Base-by-base conservation (phyloP, 2,329 filamentous ascomycete species). In the Exophiala calicioides region DNA sequence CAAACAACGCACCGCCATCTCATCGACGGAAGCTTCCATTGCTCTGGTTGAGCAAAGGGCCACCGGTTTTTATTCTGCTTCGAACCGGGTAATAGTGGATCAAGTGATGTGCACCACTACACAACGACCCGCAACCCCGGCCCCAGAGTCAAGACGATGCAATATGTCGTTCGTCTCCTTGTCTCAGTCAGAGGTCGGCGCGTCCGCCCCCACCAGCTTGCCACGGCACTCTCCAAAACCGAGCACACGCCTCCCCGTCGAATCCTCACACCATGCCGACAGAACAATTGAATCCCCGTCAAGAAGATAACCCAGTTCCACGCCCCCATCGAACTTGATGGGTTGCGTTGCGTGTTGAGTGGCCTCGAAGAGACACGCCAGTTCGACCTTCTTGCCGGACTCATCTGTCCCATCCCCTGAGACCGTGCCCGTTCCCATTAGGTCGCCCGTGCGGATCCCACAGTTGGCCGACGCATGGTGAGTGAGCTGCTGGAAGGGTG, bases 361-460 rank as follows among this genome's bases (percentile, higher is more conserved):
- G n/a, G 47, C 47, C 37, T 56, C 53, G 15, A 45, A 53, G n/a
- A 56, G 32, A 39, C 53, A 53, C 9, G 37, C 43, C 23, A 56
- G 21, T 15, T 46, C 47, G 24, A 26, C 30, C 24, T 56, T 56
- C 21, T 53, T 46, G 3, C 50, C 50, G 12, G 15, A 27, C n/a
- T 37, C 46, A 15, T 42, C 46, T 23, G 16, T 37, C 12, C 38
- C 34, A 10, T 27, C 26, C 7, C 52, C 60, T 2, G 58, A 58
- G 4, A 62, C 40, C 1, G 60, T 62, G 8, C 60, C 60, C 7
- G 60, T 61, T 3, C 59, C 60, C 27, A 62, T 58, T 2, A 60
- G 51, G 44, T 62, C 60, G 2, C 60, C 60, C 2, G 55, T 50
- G 9, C 29, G 47, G 12, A 62, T 21, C 0, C 59, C 60, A 23